A percentile compares a stretch with the other conserved stretches of the same genome.
Conservation (phyloP, 2,329 filamentous ascomycete genomes). For the Lithohypha guttulata region DNA sequence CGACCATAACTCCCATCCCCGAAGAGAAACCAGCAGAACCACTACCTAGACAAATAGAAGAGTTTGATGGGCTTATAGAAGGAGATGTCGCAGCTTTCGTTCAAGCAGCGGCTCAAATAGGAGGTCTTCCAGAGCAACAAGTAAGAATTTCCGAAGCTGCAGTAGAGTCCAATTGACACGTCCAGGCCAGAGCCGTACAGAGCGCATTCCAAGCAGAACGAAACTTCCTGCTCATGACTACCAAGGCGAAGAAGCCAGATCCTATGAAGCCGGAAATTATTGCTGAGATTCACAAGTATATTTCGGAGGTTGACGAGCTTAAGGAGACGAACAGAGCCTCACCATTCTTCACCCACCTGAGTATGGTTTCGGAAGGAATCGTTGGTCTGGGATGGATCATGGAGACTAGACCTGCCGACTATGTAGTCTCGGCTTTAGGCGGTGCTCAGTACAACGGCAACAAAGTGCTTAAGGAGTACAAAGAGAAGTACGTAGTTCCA, state of each 20-base stretch:
- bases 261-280: slow-evolving; percentile 62
- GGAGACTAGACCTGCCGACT: slow-evolving; percentile 70
- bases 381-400: slow-evolving; percentile 85
- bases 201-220: slow-evolving; percentile 73
- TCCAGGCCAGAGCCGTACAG: slow-evolving; percentile 45
- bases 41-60: slow-evolving; percentile 67
- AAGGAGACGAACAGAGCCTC: slow-evolving; percentile 71
- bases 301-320: slow-evolving; percentile 67
- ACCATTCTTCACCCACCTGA: slow-evolving; percentile 67
- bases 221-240: slow-evolving; percentile 76
- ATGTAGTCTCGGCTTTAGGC: slow-evolving; percentile 70
- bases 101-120: slow-evolving; percentile 64
- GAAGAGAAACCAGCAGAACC: slow-evolving; percentile 44
- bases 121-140: slow-evolving; percentile 69
- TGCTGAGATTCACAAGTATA: slow-evolving; percentile 74
- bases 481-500: slow-evolving; percentile 58
- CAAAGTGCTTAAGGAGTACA: slow-evolving; percentile 80
- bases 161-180: neutral
- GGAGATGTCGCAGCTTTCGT: slow-evolving; percentile 67
- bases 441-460: slow-evolving; percentile 92
- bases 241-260: slow-evolving; percentile 86
- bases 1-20: slow-evolving; percentile 30
- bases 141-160: slow-evolving; percentile 41
- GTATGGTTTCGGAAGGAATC: slow-evolving; percentile 80
- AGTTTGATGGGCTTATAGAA: slow-evolving; percentile 72